Percentiles rank a stretch among this genome's conserved stretches.
These are phyloP conservation scores for Penicillium sp. DNA, from an alignment of 2,329 filamentous ascomycete genomes.

Conservation along the genomic window DNA sequence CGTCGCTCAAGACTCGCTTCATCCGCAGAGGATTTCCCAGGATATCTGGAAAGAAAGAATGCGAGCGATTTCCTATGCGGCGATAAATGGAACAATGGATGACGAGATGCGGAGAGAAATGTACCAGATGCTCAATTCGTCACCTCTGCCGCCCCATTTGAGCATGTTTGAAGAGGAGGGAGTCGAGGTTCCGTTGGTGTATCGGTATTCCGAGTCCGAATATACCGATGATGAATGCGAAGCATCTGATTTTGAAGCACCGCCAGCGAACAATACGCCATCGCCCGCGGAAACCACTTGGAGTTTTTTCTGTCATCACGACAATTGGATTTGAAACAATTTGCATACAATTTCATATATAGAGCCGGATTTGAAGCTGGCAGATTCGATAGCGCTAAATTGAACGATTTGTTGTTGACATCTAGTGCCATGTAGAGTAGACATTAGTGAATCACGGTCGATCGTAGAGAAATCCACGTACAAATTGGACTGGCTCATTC, in stretches of 20 bases:
- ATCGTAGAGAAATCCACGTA: constrained; percentile 20
- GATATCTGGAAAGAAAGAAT: too few relatives aligned
- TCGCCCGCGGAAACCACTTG: constrained; percentile 11
- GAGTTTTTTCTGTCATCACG: constrained; percentile 13
- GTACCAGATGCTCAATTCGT: too few relatives aligned
- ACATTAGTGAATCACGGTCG: constrained; percentile 23
- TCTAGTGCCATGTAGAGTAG: constrained; percentile 9
- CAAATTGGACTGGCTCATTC: constrained; percentile 24
- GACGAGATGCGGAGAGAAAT: too few relatives aligned
- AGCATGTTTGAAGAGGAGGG: not conserved
- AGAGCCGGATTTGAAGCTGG: too few relatives aligned
- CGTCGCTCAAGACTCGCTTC: too few relatives aligned
- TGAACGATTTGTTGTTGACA: constrained; percentile 1
- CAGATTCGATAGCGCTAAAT: not conserved
- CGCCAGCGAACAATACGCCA: not conserved
- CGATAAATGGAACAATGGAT: too few relatives aligned
- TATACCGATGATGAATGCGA: constrained; percentile 10
- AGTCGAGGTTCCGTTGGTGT: not conserved
- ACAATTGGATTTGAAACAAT: constrained; percentile 5
- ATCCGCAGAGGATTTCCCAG: too few relatives aligned
- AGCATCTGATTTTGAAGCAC: not conserved
- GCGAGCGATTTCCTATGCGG: too few relatives aligned
- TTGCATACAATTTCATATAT: too few relatives aligned
- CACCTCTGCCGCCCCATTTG: not conserved
- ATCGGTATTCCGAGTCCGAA: constrained; percentile 1